Conservation (phyloP, 495 filamentous ascomycete genomes). For the Aspergillus saccharolyticus region DNA sequence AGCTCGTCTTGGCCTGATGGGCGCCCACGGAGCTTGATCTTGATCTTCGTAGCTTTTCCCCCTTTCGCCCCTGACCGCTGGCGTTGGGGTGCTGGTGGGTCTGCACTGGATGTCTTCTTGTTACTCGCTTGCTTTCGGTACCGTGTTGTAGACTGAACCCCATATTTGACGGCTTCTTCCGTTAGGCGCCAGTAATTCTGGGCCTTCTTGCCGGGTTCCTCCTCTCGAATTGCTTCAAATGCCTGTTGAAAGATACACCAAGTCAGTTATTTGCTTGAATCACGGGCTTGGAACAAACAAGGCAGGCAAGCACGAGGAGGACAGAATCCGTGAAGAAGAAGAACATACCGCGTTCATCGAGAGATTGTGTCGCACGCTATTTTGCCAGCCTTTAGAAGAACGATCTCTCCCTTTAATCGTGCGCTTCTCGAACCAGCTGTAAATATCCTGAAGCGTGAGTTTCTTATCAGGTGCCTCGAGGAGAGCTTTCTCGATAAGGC, state of each 20-base stretch:
- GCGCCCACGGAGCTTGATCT: conserved; percentile 23
- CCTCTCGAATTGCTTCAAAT: conserved; percentile 55
- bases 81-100: conserved; percentile 42
- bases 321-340: conserved; percentile 5
- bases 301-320: conserved; percentile 4
- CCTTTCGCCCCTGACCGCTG: conserved; percentile 54
- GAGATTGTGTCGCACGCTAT: conserved; percentile 93
- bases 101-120: conserved; percentile 41
- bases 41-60: conserved; percentile 45
- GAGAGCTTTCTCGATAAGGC: conserved; percentile 74
- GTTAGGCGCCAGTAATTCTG: conserved; percentile 64
- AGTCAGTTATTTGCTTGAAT: conserved; percentile 9
- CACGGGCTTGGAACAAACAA: neutral
- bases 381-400: conserved; percentile 82
- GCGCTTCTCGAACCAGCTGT: conserved; percentile 81
- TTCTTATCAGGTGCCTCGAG: conserved; percentile 55
- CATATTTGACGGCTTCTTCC: conserved; percentile 52
- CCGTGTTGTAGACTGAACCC: conserved; percentile 70
- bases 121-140: conserved; percentile 54
- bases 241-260: conserved; percentile 40
- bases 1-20: conserved; percentile 17
- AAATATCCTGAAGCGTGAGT: conserved; percentile 82
- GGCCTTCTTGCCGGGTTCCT: conserved; percentile 52
- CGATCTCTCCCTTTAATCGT: conserved; percentile 66
- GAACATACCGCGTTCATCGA: conserved; percentile 89